Percentiles rank a stretch among this genome's conserved stretches.
These are phyloP conservation scores for Arachis stenosperma DNA, from an alignment of 306 rosid species.

Conservation along the genomic window DNA sequence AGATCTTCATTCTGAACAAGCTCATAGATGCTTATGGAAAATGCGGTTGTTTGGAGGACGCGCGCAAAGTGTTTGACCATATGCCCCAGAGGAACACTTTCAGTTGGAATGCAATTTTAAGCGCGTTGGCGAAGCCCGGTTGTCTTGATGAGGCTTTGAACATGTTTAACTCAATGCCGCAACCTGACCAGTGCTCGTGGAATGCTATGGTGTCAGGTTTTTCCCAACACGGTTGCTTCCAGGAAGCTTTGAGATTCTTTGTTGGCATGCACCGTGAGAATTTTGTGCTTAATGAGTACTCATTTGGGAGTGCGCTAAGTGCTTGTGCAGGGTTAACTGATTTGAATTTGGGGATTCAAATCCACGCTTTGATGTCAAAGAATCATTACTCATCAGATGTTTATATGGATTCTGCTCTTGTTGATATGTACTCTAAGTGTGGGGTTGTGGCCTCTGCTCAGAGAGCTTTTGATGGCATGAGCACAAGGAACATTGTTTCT, in stretches of 20 bases:
- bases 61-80: slow-evolving; percentile 49
- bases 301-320: slow-evolving; percentile 60
- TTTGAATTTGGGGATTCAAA: slow-evolving; percentile 56
- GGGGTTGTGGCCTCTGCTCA: slow-evolving; percentile 54
- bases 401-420: slow-evolving; percentile 60
- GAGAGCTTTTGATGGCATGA: slow-evolving; percentile 57
- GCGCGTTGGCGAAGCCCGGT: slow-evolving; percentile 42
- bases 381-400: slow-evolving; percentile 44
- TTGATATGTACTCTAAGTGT: slow-evolving; percentile 65
- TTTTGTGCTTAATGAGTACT: slow-evolving; percentile 54
- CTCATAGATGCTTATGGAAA: slow-evolving; percentile 53
- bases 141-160: slow-evolving; percentile 51
- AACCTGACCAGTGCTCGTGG: slow-evolving; percentile 66
- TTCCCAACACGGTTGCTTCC: slow-evolving; percentile 47
- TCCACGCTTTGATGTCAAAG: slow-evolving; percentile 53
- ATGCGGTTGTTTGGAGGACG: slow-evolving; percentile 44
- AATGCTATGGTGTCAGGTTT: slow-evolving; percentile 57
- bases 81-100: slow-evolving; percentile 53
- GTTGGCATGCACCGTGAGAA: slow-evolving; percentile 50
- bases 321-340: slow-evolving; percentile 59
- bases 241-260: slow-evolving; percentile 51
- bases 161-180: slow-evolving; percentile 50
- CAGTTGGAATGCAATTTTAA: slow-evolving; percentile 52
- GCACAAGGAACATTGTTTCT: slow-evolving; percentile 55
- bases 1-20: slow-evolving; percentile 52